These are phyloP conservation scores for Fonsecaea multimorphosa DNA, from an alignment of 2,329 filamentous ascomycete genomes.

Conservation along the genomic window DNA sequence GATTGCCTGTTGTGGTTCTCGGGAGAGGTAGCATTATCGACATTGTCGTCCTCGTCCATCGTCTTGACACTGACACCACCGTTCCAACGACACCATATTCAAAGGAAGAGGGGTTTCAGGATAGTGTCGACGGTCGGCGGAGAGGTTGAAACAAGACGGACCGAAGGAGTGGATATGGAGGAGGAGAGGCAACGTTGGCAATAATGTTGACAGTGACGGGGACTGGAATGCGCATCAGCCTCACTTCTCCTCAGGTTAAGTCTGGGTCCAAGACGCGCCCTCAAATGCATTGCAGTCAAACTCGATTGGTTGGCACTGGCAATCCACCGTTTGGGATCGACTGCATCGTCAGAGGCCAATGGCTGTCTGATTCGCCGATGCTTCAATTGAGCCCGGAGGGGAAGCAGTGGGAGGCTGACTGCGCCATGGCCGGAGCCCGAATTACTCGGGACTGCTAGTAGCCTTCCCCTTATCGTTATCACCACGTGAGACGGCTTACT, in stretches of 20 bases:
- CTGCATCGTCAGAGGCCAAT: constrained; percentile 9
- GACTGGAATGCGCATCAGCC: constrained; percentile 5
- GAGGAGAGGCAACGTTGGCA: neutral
- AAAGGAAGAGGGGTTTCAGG: constrained; percentile 3
- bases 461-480: constrained; percentile 14
- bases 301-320: neutral
- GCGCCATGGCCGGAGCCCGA: constrained; percentile 9
- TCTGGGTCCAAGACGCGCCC: constrained; percentile 6
- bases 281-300: neutral
- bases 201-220: neutral
- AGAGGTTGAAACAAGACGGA: constrained; percentile 30
- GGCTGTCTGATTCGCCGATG: constrained; percentile 6
- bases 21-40: constrained; percentile 20
- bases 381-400: neutral
- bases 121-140: neutral
- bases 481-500: constrained; percentile 1
- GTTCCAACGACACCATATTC: constrained; percentile 25
- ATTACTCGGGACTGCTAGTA: neutral
- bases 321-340: neutral
- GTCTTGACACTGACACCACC: constrained; percentile 12
- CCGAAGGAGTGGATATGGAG: constrained; percentile 19
- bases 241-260: constrained; percentile 6
- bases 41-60: constrained; percentile 37
- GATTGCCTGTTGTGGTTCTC: constrained; percentile 27
- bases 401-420: constrained; percentile 8